Percentiles rank a stretch among this genome's conserved stretches.
Conservation (phyloP, 805 yeast genomes). For the Cyberlindnera bimundalis region DNA sequence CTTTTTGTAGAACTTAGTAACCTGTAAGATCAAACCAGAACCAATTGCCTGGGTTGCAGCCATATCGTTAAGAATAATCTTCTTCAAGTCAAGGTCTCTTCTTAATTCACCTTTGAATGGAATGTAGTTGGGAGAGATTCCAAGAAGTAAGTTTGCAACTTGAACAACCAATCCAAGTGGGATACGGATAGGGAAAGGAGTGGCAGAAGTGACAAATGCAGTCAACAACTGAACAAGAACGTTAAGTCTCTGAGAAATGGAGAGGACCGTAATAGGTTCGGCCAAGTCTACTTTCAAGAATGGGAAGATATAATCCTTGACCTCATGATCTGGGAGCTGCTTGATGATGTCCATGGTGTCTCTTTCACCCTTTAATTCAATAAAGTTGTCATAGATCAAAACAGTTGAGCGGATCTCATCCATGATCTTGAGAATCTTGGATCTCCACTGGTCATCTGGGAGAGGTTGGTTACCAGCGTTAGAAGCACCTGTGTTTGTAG, state of each 20-base stretch:
- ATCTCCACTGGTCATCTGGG: constrained; percentile 44
- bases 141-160: constrained; percentile 50
- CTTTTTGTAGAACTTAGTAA: constrained; percentile 30
- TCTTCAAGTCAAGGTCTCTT: constrained; percentile 48
- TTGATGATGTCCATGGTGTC: constrained; percentile 42
- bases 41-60: constrained; percentile 44
- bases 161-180: constrained; percentile 60
- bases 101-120: constrained; percentile 55
- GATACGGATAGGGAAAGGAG: constrained; percentile 52
- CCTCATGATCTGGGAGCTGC: constrained; percentile 35
- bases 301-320: constrained; percentile 37
- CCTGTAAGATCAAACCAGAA: constrained; percentile 36
- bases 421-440: constrained; percentile 44
- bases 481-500: constrained; percentile 24
- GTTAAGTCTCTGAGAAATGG: constrained; percentile 49
- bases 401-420: constrained; percentile 54
- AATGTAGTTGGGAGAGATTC: constrained; percentile 52
- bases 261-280: constrained; percentile 46
- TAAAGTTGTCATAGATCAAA: constrained; percentile 53
- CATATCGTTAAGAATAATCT: constrained; percentile 42
- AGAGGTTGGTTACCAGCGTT: constrained; percentile 32
- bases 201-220: constrained; percentile 46
- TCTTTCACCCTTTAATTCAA: constrained; percentile 55
- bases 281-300: constrained; percentile 57
- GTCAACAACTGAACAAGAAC: constrained; percentile 43